A percentile compares a stretch with the other conserved stretches of the same genome.
These are phyloP conservation scores for Hamamelis virginiana DNA, from an alignment of 164 flowering plant genomes.

Conservation along the genomic window DNA sequence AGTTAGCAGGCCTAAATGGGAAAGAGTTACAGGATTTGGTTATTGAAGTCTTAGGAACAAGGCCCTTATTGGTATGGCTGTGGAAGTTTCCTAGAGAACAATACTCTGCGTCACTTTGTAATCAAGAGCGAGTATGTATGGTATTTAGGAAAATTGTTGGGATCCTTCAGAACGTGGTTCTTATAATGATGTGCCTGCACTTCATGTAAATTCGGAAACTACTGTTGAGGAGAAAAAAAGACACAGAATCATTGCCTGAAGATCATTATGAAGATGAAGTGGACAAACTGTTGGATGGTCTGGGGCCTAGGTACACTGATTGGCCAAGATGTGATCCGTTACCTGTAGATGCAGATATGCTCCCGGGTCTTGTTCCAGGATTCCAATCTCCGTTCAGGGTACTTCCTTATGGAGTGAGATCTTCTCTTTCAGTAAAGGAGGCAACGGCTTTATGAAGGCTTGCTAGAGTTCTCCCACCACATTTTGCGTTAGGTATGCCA, in stretches of 20 bases:
- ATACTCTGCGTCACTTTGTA: too few relatives aligned
- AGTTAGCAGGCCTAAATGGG: too few relatives aligned
- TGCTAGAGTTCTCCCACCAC: conserved; percentile 85
- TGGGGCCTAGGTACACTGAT: conserved; percentile 87
- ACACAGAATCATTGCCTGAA: conserved; percentile 33
- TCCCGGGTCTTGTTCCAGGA: conserved; percentile 67
- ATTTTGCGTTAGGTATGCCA: conserved; percentile 84
- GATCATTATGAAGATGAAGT: conserved; percentile 75
- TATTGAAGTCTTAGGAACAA: too few relatives aligned
- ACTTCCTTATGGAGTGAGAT: conserved; percentile 88
- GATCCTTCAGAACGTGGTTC: conserved; percentile 21
- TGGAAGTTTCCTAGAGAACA: too few relatives aligned
- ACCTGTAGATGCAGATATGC: conserved; percentile 96
- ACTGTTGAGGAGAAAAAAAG: conserved; percentile 26
- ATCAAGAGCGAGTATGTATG: too few relatives aligned
- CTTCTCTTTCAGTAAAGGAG: conserved; percentile 55
- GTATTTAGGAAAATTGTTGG: too few relatives aligned
- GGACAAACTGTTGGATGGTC: conserved; percentile 66
- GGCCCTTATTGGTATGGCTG: too few relatives aligned
- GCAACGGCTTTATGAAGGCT: conserved; percentile 71
- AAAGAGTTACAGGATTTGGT: too few relatives aligned
- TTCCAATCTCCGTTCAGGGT: conserved; percentile 79
- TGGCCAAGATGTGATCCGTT: conserved; percentile 86
- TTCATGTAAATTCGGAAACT: conserved; percentile 20
- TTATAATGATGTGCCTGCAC: conserved; percentile 11